These are phyloP conservation scores for Suillus paluster DNA, from an alignment of 768 basidiomycete genomes.

Conservation along the genomic window DNA sequence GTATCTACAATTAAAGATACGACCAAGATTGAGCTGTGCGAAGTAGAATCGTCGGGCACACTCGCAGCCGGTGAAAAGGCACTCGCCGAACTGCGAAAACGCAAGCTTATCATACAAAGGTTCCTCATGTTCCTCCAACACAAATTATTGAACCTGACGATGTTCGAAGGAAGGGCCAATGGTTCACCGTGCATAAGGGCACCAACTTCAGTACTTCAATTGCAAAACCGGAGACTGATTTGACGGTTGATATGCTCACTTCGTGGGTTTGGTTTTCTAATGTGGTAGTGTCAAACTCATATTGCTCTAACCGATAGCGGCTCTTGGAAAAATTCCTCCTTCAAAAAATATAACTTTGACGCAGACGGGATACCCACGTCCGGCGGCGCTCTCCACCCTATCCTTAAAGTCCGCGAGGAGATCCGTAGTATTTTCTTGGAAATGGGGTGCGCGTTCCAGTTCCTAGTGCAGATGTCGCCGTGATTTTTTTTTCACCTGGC, in stretches of 20 bases:
- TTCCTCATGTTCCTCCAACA: conserved; percentile 30
- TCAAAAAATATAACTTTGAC: conserved; percentile 99
- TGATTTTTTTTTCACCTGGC: background rate
- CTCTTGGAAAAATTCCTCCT: conserved; percentile 89
- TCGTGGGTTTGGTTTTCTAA: conserved; percentile 59
- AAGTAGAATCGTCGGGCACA: conserved; percentile 75
- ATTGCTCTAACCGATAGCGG: conserved; percentile 56
- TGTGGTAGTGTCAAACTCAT: background rate
- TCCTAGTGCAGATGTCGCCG: background rate
- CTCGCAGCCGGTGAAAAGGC: conserved; percentile 77
- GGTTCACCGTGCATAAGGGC: conserved; percentile 91
- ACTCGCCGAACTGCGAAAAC: conserved; percentile 86
- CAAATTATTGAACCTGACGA: conserved; percentile 9
- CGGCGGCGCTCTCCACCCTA: conserved; percentile 93
- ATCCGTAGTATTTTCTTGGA: conserved; percentile 98
- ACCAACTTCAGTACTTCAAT: conserved; percentile 86
- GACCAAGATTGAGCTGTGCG: conserved; percentile 75
- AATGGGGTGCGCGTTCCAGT: conserved; percentile 78
- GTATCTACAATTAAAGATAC: conserved; percentile 67
- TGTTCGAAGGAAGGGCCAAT: conserved; percentile 82
- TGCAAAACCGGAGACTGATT: conserved; percentile 92
- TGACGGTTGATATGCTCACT: conserved; percentile 93
- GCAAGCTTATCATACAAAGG: conserved; percentile 88
- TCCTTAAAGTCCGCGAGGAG: conserved; percentile 97
- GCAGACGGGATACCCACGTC: conserved; percentile 89